Percentiles rank a stretch among this genome's conserved stretches.
These are phyloP conservation scores for Phlegmacium glaucopus DNA, from an alignment of 768 basidiomycete genomes.

Conservation along the genomic window DNA sequence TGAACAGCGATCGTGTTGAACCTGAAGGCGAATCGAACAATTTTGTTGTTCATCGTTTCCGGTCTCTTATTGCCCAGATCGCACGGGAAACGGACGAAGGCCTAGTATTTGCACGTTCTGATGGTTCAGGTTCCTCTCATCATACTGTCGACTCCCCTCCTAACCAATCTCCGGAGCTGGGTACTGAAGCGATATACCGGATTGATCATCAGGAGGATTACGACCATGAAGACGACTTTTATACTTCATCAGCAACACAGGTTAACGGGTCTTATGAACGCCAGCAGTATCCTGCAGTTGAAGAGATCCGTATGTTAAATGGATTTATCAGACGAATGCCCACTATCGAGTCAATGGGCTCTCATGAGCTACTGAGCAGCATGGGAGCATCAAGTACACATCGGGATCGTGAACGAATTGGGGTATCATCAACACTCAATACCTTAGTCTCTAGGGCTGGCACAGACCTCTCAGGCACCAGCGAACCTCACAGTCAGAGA, in stretches of 20 bases:
- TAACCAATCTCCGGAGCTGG: slow-evolving; percentile 2
- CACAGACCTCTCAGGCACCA: slow-evolving; percentile 16
- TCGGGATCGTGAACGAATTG: slow-evolving; percentile 16
- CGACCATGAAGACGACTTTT: slow-evolving; percentile 27
- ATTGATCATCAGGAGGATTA: slow-evolving; percentile 16
- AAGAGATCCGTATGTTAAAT: slow-evolving; percentile 59
- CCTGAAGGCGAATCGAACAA: slow-evolving; percentile 34
- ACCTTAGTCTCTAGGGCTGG: slow-evolving; percentile 28
- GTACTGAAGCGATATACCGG: slow-evolving; percentile 11
- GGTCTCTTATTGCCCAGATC: slow-evolving; percentile 44
- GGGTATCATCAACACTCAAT: slow-evolving; percentile 34
- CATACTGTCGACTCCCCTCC: slow-evolving; percentile 11
- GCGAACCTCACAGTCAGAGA: slow-evolving; percentile 32
- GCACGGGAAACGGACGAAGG: slow-evolving; percentile 52
- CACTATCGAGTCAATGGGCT: slow-evolving; percentile 75
- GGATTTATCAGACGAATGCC: slow-evolving; percentile 70
- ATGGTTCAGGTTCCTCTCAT: slow-evolving; percentile 18
- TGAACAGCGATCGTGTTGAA: slow-evolving; percentile 4
- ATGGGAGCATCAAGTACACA: slow-evolving; percentile 18
- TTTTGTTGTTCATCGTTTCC: slow-evolving; percentile 51
- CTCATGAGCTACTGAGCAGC: slow-evolving; percentile 47
- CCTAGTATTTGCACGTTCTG: slow-evolving; percentile 34
- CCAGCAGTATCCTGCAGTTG: slow-evolving; percentile 39
- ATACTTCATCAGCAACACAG: slow-evolving; percentile 12
- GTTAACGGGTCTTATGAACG: slow-evolving; percentile 31